Percentiles rank a stretch among this genome's conserved stretches.
Conservation (phyloP, 2,329 filamentous ascomycete genomes). For the Nothomitra cinnamomea region DNA sequence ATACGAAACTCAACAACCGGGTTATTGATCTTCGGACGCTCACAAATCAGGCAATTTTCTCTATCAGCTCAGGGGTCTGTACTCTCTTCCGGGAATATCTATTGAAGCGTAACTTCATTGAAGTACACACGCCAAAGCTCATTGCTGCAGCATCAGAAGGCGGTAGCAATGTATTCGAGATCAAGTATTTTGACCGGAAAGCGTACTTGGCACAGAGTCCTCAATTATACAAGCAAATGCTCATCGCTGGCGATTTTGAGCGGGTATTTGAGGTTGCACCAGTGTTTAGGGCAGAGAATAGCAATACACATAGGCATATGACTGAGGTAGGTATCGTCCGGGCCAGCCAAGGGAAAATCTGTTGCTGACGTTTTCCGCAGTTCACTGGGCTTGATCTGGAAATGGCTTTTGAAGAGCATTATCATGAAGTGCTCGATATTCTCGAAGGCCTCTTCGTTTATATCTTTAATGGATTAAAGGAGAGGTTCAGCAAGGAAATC, state of each 20-base stretch:
- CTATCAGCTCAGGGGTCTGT: conserved; percentile 46
- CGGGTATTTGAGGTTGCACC: conserved; percentile 64
- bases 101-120: conserved; percentile 53
- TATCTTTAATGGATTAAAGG: conserved; percentile 61
- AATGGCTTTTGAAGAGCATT: conserved; percentile 70
- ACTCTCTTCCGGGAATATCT: conserved; percentile 68
- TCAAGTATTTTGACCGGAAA: conserved; percentile 76
- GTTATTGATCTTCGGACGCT: conserved; percentile 84
- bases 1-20: conserved; percentile 77
- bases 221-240: conserved; percentile 77
- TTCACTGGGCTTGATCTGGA: conserved; percentile 81
- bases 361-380: conserved; percentile 19
- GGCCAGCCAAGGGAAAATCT: not conserved
- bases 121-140: conserved; percentile 79
- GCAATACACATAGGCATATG: conserved; percentile 70
- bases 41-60: conserved; percentile 77
- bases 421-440: conserved; percentile 55
- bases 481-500: conserved; percentile 52
- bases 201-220: conserved; percentile 69
- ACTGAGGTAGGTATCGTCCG: conserved; percentile 39
- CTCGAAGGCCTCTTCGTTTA: conserved; percentile 58
- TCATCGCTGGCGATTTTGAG: conserved; percentile 64
- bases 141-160: conserved; percentile 85
- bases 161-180: conserved; percentile 76
- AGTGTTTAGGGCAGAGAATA: conserved; percentile 75